Evolutionary conservation across 2,329 filamentous ascomycete genomes (phyloP).

Genomic region (Tolypocladium inflatum): DNA sequence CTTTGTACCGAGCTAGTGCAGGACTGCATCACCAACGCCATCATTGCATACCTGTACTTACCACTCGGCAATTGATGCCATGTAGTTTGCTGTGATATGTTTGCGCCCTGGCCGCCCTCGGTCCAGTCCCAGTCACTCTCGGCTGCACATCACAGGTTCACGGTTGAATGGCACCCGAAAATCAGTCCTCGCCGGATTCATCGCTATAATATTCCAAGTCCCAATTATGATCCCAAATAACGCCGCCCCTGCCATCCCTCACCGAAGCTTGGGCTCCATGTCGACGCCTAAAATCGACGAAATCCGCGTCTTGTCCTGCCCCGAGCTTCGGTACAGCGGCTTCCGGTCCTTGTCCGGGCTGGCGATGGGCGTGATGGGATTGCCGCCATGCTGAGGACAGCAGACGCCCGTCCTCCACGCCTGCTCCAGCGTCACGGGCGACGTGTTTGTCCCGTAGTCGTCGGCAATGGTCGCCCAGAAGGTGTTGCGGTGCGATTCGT

Average conservation of each 20-base stretch:
- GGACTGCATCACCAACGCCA: background rate
- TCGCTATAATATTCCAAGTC: background rate
- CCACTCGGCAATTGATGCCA: background rate
- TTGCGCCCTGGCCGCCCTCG: background rate
- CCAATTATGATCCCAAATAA: background rate
- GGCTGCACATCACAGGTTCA: background rate
- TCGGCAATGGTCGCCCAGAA: slow-evolving; percentile 67
- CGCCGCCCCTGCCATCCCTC: background rate
- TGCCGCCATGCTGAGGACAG: slow-evolving; percentile 27
- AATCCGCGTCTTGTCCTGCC: slow-evolving; percentile 49
- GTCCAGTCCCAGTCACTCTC: background rate
- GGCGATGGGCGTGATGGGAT: slow-evolving; percentile 44
- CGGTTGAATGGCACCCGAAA: background rate
- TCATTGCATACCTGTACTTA: too few species aligned
- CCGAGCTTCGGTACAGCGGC: slow-evolving; percentile 25
- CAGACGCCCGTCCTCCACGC: slow-evolving; percentile 50
- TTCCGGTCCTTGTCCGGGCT: slow-evolving; percentile 39
- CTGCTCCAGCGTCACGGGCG: slow-evolving; percentile 56
- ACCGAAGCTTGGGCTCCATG: slow-evolving; percentile 1
- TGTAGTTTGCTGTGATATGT: background rate
- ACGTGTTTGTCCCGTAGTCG: slow-evolving; percentile 58
- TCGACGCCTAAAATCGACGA: slow-evolving; percentile 44
- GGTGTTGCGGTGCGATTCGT: slow-evolving; percentile 56
- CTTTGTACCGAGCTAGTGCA: background rate
- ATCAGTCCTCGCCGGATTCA: background rate